A percentile compares a stretch with the other conserved stretches of the same genome.
Conservation (phyloP, 2,329 filamentous ascomycete genomes). For the Samsoniella hepiali region DNA sequence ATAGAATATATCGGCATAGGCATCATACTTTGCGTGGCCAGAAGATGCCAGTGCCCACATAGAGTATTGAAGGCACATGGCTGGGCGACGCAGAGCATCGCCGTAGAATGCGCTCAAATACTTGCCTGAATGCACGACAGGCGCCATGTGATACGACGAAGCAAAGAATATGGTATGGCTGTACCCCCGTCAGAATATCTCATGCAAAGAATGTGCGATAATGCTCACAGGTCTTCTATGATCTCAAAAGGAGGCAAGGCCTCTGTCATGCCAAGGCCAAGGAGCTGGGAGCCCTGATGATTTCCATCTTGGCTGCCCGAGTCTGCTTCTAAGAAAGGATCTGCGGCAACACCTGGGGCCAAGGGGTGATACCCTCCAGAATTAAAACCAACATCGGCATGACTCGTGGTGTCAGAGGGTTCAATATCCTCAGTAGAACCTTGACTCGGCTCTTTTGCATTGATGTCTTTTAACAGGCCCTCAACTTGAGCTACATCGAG, state of each 20-base stretch:
- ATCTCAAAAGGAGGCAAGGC: conserved; percentile 73
- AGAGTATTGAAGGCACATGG: conserved; percentile 78
- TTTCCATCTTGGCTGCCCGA: conserved; percentile 14
- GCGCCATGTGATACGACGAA: conserved; percentile 66
- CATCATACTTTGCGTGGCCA: conserved; percentile 67
- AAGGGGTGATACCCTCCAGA: neutral
- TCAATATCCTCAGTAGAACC: conserved; percentile 19
- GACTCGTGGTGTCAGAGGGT: neutral
- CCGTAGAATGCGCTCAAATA: conserved; percentile 73
- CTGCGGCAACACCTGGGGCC: conserved; percentile 1
- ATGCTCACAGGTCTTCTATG: conserved; percentile 73
- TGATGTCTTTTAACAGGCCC: conserved; percentile 68
- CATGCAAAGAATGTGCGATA: neutral
- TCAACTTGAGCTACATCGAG: conserved; percentile 70
- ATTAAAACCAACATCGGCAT: neutral
- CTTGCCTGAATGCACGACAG: conserved; percentile 73
- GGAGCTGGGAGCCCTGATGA: conserved; percentile 45
- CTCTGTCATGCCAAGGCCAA: conserved; percentile 78
- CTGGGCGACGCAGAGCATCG: conserved; percentile 71
- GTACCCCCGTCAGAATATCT: neutral
- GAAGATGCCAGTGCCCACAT: conserved; percentile 82
- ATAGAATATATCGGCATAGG: conserved; percentile 76
- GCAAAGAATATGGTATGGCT: conserved; percentile 75
- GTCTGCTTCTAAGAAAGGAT: neutral
- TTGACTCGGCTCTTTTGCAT: conserved; percentile 35